A percentile compares a stretch with the other conserved stretches of the same genome.
Conservation (phyloP, 2,329 filamentous ascomycete genomes). For the Colletotrichum ledebouriae region DNA sequence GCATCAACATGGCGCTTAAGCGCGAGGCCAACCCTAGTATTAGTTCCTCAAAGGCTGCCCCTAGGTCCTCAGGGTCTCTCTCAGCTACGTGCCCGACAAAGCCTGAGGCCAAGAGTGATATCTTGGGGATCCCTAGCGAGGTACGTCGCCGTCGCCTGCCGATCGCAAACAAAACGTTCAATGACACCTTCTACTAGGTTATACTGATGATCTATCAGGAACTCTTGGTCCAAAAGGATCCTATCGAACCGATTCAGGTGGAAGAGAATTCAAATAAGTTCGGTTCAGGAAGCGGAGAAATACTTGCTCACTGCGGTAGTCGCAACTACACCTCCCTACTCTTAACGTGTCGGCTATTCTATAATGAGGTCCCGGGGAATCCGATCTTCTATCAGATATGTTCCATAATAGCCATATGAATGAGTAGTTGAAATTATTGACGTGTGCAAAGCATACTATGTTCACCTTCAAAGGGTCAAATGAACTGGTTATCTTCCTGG, state of each 20-base stretch:
- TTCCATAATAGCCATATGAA: too few relatives aligned
- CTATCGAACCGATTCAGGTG: not conserved
- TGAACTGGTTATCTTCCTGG: not conserved
- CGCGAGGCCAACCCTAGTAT: too few relatives aligned
- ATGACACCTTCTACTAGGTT: not conserved
- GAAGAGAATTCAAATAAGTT: constrained; percentile 22
- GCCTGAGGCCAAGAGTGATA: not conserved
- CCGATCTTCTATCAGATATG: constrained; percentile 24
- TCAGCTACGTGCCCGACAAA: too few relatives aligned
- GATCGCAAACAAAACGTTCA: too few relatives aligned
- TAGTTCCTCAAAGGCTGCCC: too few relatives aligned
- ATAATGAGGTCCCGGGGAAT: not conserved
- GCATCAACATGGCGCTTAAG: too few relatives aligned
- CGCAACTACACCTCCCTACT: constrained; percentile 11
- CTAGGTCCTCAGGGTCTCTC: too few relatives aligned
- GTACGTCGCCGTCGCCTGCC: not conserved
- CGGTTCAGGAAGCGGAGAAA: not conserved
- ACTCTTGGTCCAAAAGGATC: constrained; percentile 1
- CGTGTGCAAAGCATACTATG: not conserved
- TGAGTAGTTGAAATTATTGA: not conserved
- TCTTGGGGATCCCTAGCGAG: constrained; percentile 3
- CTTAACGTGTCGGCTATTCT: constrained; percentile 8
- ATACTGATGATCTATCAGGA: constrained; percentile 9
- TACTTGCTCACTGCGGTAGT: too few relatives aligned
- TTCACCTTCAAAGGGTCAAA: not conserved